These are phyloP conservation scores for Aspergillus aculeatus DNA, from an alignment of 2,329 filamentous ascomycete genomes.

Conservation along the genomic window DNA sequence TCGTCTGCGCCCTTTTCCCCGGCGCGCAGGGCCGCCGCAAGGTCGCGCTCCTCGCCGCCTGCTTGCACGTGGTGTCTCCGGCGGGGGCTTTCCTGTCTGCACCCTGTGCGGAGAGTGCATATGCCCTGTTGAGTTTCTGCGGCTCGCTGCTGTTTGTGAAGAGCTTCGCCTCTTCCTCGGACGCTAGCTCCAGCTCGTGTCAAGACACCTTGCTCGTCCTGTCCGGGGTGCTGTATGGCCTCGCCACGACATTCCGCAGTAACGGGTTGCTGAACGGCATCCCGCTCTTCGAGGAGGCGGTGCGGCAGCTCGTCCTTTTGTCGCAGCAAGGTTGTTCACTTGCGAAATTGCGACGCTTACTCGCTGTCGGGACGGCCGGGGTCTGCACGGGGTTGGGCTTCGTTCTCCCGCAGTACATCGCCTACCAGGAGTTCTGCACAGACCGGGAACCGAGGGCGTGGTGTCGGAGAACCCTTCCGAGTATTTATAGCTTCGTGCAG, in stretches of 20 bases:
- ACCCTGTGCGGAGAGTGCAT: constrained; percentile 4
- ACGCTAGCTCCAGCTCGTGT: background rate
- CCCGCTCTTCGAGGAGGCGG: constrained; percentile 8
- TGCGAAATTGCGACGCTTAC: background rate
- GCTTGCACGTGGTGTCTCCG: constrained; percentile 9
- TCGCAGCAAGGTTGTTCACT: background rate
- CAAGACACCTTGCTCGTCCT: background rate
- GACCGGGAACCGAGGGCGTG: background rate
- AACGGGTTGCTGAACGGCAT: constrained; percentile 11
- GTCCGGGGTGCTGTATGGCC: constrained; percentile 4
- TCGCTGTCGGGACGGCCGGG: constrained; percentile 5
- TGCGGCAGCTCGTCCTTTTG: background rate
- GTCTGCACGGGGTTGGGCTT: constrained; percentile 9
- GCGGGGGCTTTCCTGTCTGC: constrained; percentile 11
- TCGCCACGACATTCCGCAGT: constrained; percentile 7
- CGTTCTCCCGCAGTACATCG: constrained; percentile 8
- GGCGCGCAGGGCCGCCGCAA: constrained; percentile 4
- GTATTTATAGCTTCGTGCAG: constrained; percentile 13
- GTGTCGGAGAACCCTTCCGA: constrained; percentile 5
- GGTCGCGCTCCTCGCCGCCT: constrained; percentile 10
- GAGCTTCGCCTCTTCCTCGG: background rate
- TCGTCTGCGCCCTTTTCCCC: constrained; percentile 4
- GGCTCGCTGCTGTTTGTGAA: constrained; percentile 8
- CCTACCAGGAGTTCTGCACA: constrained; percentile 7
- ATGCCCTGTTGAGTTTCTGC: constrained; percentile 6